These are phyloP conservation scores for Diaporthe batatas DNA, from an alignment of 2,329 filamentous ascomycete genomes.

Conservation along the genomic window DNA sequence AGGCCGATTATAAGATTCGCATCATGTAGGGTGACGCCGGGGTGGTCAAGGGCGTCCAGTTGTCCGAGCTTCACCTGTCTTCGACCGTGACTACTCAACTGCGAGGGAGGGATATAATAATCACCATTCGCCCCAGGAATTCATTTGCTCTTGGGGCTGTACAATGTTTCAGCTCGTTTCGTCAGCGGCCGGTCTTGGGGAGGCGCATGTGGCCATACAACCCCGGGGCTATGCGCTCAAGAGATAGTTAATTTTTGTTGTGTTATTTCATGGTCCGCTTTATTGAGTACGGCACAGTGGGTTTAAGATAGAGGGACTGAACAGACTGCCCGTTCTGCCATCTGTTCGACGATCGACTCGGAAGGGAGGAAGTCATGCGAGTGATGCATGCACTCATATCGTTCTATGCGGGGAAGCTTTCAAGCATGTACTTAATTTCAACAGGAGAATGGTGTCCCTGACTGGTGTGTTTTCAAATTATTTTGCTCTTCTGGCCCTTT, in stretches of 20 bases:
- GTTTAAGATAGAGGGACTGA: not conserved
- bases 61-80: not conserved
- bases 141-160: not conserved
- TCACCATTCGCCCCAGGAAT: not conserved
- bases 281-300: conserved; percentile 14
- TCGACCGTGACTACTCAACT: not conserved
- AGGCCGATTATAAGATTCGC: conserved; percentile 36
- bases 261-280: not conserved
- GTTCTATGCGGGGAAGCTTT: not conserved
- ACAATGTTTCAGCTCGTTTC: not conserved
- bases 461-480: not conserved
- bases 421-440: not conserved
- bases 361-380: not conserved
- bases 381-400: not conserved
- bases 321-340: not conserved
- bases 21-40: conserved; percentile 24
- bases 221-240: not conserved
- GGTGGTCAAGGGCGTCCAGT: no score
- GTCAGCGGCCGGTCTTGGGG: not conserved
- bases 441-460: not conserved
- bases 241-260: not conserved
- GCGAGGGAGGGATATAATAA: not conserved
- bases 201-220: not conserved
- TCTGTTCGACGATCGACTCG: not conserved
- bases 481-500: not conserved